A percentile compares a stretch with the other conserved stretches of the same genome.
Conservation (phyloP, 108 stramenopile genomes). For the Cylindrotheca fusiformis region DNA sequence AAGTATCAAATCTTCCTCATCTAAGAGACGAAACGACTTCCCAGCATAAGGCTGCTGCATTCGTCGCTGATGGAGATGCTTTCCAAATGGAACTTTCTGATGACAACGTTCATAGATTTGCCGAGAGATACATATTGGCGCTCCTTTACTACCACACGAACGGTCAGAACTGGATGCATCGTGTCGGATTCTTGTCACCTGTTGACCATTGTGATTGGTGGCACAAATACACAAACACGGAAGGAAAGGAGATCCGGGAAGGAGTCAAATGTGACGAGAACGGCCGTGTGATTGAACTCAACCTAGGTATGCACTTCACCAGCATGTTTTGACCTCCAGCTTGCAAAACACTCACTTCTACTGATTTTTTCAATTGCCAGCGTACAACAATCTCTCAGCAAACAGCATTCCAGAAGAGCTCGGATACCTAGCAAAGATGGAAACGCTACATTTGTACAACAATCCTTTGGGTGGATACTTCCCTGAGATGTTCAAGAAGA, state of each 20-base stretch:
- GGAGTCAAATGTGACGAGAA: constrained; percentile 14
- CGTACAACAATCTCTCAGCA: constrained; percentile 18
- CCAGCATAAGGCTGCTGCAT: constrained; percentile 7
- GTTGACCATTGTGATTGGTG: constrained; percentile 21
- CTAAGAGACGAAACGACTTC: background rate
- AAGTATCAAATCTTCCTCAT: constrained; percentile 2
- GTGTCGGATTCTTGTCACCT: constrained; percentile 9
- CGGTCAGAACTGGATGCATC: constrained; percentile 23
- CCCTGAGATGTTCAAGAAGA: background rate
- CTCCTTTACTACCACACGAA: constrained; percentile 19
- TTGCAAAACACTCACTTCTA: background rate
- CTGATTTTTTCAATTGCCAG: too few relatives aligned
- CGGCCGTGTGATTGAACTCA: constrained; percentile 11
- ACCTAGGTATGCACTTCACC: constrained; percentile 15
- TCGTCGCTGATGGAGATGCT: constrained; percentile 19
- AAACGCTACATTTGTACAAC: constrained; percentile 17
- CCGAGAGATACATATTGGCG: constrained; percentile 28
- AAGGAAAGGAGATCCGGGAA: background rate
- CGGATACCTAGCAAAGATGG: constrained; percentile 6
- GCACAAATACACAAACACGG: background rate
- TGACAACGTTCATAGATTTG: background rate
- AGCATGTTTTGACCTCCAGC: background rate
- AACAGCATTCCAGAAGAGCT: constrained; percentile 17
- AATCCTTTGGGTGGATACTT: constrained; percentile 20
- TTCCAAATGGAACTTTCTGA: background rate